A percentile compares a stretch with the other conserved stretches of the same genome.
Evolutionary conservation across 2,329 filamentous ascomycete species (phyloP).

Genomic region (Ramichloridium luteum): DNA sequence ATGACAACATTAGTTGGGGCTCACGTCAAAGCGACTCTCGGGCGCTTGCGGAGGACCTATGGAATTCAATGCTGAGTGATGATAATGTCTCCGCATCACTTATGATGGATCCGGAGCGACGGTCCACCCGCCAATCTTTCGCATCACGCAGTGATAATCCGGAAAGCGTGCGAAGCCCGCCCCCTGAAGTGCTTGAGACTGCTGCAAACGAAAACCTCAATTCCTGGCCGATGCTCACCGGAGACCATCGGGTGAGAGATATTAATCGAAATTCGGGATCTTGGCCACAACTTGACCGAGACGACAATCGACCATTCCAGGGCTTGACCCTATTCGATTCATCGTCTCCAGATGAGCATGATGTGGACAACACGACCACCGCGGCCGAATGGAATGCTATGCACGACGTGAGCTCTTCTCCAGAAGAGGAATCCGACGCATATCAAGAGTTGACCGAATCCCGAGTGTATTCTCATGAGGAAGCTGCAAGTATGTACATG

Average conservation of each 20-base stretch:
- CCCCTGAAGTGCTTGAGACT: no score
- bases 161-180: no score
- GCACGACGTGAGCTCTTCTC: not conserved
- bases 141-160: slow-evolving; percentile 14
- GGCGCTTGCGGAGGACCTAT: slow-evolving; percentile 18
- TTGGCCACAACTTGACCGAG: slow-evolving; percentile 20
- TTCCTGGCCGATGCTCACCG: no score
- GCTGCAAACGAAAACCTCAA: no score
- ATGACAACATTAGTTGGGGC: slow-evolving; percentile 27
- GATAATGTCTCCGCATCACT: slow-evolving; percentile 21
- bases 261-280: slow-evolving; percentile 17
- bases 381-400: no score
- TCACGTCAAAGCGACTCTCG: slow-evolving; percentile 20
- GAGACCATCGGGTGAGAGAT: no score
- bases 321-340: no score
- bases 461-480: slow-evolving; percentile 62
- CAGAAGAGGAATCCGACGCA: not conserved
- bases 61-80: slow-evolving; percentile 22
- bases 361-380: no score
- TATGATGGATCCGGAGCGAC: slow-evolving; percentile 11
- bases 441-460: slow-evolving; percentile 38
- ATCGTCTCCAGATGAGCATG: no score
- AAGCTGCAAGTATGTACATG: slow-evolving; percentile 81
- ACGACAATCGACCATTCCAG: no score
- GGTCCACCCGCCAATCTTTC: slow-evolving; percentile 5